Percentiles rank a stretch among this genome's conserved stretches.
These are phyloP conservation scores for Coniferiporia sulphurascens DNA, from an alignment of 1,284 basidiomycete genomes.

Conservation along the genomic window DNA sequence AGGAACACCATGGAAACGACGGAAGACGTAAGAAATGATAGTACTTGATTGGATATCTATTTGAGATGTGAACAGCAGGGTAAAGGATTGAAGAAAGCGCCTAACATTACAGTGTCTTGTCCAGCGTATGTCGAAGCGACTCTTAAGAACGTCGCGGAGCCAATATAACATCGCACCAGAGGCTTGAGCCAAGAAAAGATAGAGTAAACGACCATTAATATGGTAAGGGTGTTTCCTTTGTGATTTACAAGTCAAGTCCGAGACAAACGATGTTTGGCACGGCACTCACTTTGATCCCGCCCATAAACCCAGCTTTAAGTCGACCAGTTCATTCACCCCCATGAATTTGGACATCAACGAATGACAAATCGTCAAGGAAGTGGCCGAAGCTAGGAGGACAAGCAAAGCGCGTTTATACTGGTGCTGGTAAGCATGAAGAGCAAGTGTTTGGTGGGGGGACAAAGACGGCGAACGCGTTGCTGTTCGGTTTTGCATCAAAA, in stretches of 20 bases:
- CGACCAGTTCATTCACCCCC: slow-evolving; percentile 29
- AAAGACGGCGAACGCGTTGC: slow-evolving; percentile 41
- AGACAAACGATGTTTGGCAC: not conserved
- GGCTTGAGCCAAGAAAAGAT: slow-evolving; percentile 50
- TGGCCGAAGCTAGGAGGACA: slow-evolving; percentile 42
- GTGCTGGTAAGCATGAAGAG: slow-evolving; percentile 40
- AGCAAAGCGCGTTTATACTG: slow-evolving; percentile 39
- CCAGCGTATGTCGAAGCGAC: slow-evolving; percentile 54
- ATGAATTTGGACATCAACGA: slow-evolving; percentile 31
- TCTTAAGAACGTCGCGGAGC: slow-evolving; percentile 51
- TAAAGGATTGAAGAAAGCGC: slow-evolving; percentile 4
- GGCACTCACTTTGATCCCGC: slow-evolving; percentile 56
- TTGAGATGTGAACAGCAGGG: slow-evolving; percentile 10
- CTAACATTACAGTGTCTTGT: slow-evolving; percentile 18
- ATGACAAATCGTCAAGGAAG: slow-evolving; percentile 38
- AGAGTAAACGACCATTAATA: slow-evolving; percentile 59
- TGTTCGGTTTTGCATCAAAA: slow-evolving; percentile 24
- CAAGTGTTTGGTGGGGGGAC: slow-evolving; percentile 48
- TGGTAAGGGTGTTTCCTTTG: slow-evolving; percentile 65
- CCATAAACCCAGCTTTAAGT: slow-evolving; percentile 47
- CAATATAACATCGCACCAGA: slow-evolving; percentile 41
- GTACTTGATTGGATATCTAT: slow-evolving; percentile 22
- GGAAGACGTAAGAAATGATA: slow-evolving; percentile 31
- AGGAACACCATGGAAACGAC: slow-evolving; percentile 38
- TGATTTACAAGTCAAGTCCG: not conserved